Evolutionary conservation across 495 filamentous ascomycete species (phyloP), one percentile per base, ranked within the genome.

Genomic region (Thermochaetoides thermophila): DNA sequence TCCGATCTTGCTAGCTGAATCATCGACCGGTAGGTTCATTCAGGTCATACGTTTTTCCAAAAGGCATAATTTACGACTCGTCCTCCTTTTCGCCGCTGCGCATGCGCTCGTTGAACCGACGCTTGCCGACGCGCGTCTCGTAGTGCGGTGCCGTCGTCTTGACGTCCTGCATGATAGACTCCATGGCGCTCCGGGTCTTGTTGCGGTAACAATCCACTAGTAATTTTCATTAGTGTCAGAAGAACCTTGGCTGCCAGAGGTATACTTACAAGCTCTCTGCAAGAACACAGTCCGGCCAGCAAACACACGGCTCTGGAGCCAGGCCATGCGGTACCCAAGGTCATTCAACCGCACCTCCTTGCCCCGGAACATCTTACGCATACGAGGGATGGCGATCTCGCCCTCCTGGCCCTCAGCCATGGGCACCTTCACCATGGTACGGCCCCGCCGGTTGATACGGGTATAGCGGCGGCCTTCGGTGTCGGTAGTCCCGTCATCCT

Each of bases 151-250:
- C 78, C 18, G 79, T 69, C 15, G 68, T 66, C 17, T 62, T 57
- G 18, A 80, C 66, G 29, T 87, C 81, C 41, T 85, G 73, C 25
- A 79, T 80, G 8, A 71, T 66, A 10, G 64, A 70, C 32, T 85
- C 64, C 64, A 89, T 84, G 27, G 77, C 78, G 37, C 66, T 78
- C 33, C 77, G 69, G 61, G 86, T 91, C 62, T 95, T 97, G 49
- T 84, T 91, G 21, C 89, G 73, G 53, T 95, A 95, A 35, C 78
- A 81, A 46, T 97, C 89, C 52, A 97, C 87, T 96, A 45, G n/a
- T n/a, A n/a, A n/a, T 38, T 26, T 3, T 7, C 31, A 13, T 18
- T 11, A 26, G 19, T 14, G 38, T 42, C 24, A 38, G 23, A 12
- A 35, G 5, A 13, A 17, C 5, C 20, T 17, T 11, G 6, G 6